Base-by-base conservation (phyloP, 225 moss, liverwort and hornwort species). In the Thuidium tamariscinum region DNA sequence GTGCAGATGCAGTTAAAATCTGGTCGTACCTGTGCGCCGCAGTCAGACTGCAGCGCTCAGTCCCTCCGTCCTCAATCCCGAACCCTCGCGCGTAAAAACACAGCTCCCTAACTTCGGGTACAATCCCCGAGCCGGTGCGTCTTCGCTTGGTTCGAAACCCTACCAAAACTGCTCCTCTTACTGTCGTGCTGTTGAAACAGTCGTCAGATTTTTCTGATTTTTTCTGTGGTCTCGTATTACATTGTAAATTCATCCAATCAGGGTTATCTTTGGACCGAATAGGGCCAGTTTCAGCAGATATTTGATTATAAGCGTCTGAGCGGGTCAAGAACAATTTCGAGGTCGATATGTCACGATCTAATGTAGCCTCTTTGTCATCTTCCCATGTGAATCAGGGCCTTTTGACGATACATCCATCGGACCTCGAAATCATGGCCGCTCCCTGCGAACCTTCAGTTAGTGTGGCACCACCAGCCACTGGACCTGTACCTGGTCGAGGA, bases 381-480 rank as follows among this genome's bases (percentile, higher is more conserved):
- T 92, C 37, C 76, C 84, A 87, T 88, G 90, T 87, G 87, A 83
- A 80, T 84, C 87, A 90, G 89, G 89, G 71, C 65, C 67, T 63
- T 48, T 68, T 77, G 82, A 87, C 77, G 66, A 83, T 49, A 86
- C 85, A 87, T 85, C 80, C 82, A 89, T 86, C 88, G 39, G 89
- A 86, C 77, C 86, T 82, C 69, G 79, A 86, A 90, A 88, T 61
- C 80, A 93, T 90, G 90, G 86, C 90, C 32, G 75, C 78, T 67
- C 88, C 92, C 51, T 89, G 79, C 67, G 89, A 89, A 69, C 85
- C 88, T 80, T 49, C 90, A 54, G 83, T 82, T 71, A 78, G 68
- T 77, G 87, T 71, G 76, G 88, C 86, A 68, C 62, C 85, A 85
- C 89, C 87, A 73, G 86, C 85, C 85, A 37, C 76, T 83, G 91